Evolutionary conservation across 2,329 filamentous ascomycete species (phyloP).

Genomic region (Sarocladium kiliense): DNA sequence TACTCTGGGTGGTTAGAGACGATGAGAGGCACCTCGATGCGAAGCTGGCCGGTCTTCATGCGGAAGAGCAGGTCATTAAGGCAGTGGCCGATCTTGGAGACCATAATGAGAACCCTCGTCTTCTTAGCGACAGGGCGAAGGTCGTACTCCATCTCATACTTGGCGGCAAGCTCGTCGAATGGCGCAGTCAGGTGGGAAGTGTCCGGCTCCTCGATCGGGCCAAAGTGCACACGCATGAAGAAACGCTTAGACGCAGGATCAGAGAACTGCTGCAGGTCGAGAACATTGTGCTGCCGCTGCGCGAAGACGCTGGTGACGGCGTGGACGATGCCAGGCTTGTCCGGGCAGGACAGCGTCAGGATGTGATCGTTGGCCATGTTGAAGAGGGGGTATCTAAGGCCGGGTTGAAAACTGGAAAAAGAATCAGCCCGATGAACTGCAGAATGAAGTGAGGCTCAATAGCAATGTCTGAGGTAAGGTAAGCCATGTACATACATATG

Average conservation of each 20-base stretch:
- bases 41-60: slow-evolving; percentile 66
- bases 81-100: slow-evolving; percentile 83
- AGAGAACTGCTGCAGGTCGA: slow-evolving; percentile 81
- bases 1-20: slow-evolving; percentile 81
- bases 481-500: background rate
- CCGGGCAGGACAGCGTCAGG: slow-evolving; percentile 77
- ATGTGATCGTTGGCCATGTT: slow-evolving; percentile 54
- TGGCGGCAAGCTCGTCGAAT: slow-evolving; percentile 55
- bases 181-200: slow-evolving; percentile 47
- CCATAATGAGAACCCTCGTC: slow-evolving; percentile 78
- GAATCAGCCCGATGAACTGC: background rate
- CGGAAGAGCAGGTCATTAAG: slow-evolving; percentile 81
- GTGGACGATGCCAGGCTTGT: slow-evolving; percentile 80
- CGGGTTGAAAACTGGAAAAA: background rate
- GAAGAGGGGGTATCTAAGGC: slow-evolving; percentile 7
- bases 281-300: slow-evolving; percentile 68
- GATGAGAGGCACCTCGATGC: slow-evolving; percentile 66
- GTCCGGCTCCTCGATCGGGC: slow-evolving; percentile 35
- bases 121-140: slow-evolving; percentile 64
- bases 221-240: slow-evolving; percentile 87
- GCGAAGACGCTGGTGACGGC: slow-evolving; percentile 76
- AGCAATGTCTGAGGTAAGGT: background rate
- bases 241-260: slow-evolving; percentile 70
- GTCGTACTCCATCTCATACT: slow-evolving; percentile 66
- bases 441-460: background rate